Percentiles rank a stretch among this genome's conserved stretches.
Evolutionary conservation across 257 asterid species (phyloP).

Genomic region (Misopates orontium): DNA sequence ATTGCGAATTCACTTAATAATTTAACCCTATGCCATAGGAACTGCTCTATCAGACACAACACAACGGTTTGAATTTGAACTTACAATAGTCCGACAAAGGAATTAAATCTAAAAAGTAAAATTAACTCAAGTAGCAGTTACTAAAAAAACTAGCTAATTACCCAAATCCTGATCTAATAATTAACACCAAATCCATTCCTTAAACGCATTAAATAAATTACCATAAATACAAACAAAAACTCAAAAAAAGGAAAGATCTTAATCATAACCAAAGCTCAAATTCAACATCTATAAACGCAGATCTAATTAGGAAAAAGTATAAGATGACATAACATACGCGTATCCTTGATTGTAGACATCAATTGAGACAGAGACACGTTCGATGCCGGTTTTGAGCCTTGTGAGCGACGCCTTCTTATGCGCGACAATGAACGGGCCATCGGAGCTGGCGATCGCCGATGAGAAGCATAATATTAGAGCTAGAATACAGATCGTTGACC

Average conservation of each 20-base stretch:
- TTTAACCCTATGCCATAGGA: too few relatives aligned
- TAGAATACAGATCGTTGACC: constrained; percentile 30
- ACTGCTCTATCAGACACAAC: too few relatives aligned
- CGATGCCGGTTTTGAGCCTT: constrained; percentile 70
- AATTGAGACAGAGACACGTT: constrained; percentile 70
- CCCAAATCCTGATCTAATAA: constrained; percentile 21
- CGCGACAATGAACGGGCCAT: constrained; percentile 76
- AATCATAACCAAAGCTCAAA: constrained; percentile 5
- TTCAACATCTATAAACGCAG: constrained; percentile 5
- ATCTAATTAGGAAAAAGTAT: constrained; percentile 27
- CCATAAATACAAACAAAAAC: neutral
- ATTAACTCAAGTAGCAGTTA: constrained; percentile 14
- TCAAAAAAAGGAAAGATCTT: constrained; percentile 14
- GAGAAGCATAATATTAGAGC: constrained; percentile 33
- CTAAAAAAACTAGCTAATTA: neutral
- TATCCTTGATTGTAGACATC: constrained; percentile 87
- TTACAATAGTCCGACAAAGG: too few relatives aligned
- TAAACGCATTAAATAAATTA: constrained; percentile 19
- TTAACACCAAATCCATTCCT: constrained; percentile 16
- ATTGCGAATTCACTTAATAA: too few relatives aligned
- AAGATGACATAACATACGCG: constrained; percentile 46
- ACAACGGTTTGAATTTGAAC: too few relatives aligned
- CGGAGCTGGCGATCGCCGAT: constrained; percentile 51
- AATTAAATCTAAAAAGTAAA: too few relatives aligned
- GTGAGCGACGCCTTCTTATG: constrained; percentile 82